A percentile compares a stretch with the other conserved stretches of the same genome.
Conservation (phyloP, 2,329 filamentous ascomycete species). For the Colletotrichum gigasporum region DNA sequence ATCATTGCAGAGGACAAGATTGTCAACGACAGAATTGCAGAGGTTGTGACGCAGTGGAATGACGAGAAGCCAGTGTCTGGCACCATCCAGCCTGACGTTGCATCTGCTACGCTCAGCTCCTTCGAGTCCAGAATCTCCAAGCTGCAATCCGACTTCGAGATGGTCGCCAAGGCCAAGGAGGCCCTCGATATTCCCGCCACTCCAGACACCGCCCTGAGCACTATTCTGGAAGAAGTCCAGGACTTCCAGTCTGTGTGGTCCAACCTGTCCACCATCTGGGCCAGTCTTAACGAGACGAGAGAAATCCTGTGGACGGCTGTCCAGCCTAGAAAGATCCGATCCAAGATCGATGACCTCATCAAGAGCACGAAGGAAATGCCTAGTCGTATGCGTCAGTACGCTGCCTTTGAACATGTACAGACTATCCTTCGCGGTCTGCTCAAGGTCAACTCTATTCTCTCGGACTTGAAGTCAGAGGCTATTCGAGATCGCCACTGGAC, state of each 20-base stretch:
- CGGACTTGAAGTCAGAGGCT: conserved; percentile 94
- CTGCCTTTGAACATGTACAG: conserved; percentile 99
- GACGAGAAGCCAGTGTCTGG: conserved; percentile 97
- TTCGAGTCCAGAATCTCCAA: conserved; percentile 89
- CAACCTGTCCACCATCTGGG: conserved; percentile 94
- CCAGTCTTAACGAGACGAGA: conserved; percentile 90
- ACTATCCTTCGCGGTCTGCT: conserved; percentile 86
- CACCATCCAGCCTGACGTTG: conserved; percentile 88
- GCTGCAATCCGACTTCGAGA: conserved; percentile 87
- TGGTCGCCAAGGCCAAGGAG: conserved; percentile 97
- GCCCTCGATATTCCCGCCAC: conserved; percentile 88
- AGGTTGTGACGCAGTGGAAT: conserved; percentile 89
- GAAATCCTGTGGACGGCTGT: conserved; percentile 96
- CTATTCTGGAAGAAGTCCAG: conserved; percentile 92
- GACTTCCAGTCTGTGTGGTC: conserved; percentile 99
- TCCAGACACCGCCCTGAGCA: conserved; percentile 81
- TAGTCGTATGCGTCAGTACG: conserved; percentile 97
- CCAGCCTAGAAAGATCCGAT: conserved; percentile 90
- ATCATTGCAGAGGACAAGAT: conserved; percentile 94
- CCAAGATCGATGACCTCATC: conserved; percentile 88
- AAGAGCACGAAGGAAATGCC: conserved; percentile 99
- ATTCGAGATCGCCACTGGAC: conserved; percentile 97
- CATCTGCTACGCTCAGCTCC: conserved; percentile 80
- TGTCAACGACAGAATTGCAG: conserved; percentile 85
- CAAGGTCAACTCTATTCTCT: conserved; percentile 88